A percentile compares a stretch with the other conserved stretches of the same genome.
Conservation (phyloP, 2,329 filamentous ascomycete genomes). For the Aspergillus novoparasiticus region DNA sequence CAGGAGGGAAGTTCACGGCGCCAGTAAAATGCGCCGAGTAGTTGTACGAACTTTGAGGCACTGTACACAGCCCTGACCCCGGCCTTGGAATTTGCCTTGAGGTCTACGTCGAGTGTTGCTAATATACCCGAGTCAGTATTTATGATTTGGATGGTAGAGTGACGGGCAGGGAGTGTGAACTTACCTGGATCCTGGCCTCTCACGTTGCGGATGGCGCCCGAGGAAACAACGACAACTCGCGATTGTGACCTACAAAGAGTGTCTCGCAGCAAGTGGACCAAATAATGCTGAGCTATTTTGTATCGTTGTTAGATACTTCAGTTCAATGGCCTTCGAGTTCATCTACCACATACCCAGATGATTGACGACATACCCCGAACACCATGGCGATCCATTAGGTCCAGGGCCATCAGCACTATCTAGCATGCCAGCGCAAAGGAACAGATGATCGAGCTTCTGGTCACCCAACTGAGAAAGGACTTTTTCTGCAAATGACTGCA, state of each 20-base stretch:
- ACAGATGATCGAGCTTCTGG: not conserved
- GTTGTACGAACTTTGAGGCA: slow-evolving; percentile 27
- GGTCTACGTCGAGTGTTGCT: not conserved
- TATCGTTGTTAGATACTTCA: not conserved
- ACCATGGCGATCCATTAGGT: not conserved
- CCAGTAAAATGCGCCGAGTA: slow-evolving; percentile 29
- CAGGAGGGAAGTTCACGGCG: slow-evolving; percentile 25
- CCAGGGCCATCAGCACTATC: not conserved
- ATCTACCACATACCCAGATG: not conserved
- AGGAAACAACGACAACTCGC: slow-evolving; percentile 28
- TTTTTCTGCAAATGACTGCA: not conserved
- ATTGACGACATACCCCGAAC: not conserved
- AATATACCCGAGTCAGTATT: not conserved
- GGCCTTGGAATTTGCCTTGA: slow-evolving; percentile 13
- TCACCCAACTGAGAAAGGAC: not conserved
- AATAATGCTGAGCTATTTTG: not conserved
- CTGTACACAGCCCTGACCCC: slow-evolving; percentile 23
- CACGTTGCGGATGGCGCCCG: slow-evolving; percentile 26
- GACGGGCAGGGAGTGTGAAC: slow-evolving; percentile 8
- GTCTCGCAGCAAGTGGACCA: slow-evolving; percentile 6
- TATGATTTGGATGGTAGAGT: not conserved
- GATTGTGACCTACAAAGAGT: slow-evolving; percentile 22
- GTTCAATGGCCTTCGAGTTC: not conserved
- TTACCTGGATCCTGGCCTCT: slow-evolving; percentile 24
- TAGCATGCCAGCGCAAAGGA: not conserved